Base-by-base conservation (phyloP, 768 basidiomycete genomes). In the Suillus subaureus region DNA sequence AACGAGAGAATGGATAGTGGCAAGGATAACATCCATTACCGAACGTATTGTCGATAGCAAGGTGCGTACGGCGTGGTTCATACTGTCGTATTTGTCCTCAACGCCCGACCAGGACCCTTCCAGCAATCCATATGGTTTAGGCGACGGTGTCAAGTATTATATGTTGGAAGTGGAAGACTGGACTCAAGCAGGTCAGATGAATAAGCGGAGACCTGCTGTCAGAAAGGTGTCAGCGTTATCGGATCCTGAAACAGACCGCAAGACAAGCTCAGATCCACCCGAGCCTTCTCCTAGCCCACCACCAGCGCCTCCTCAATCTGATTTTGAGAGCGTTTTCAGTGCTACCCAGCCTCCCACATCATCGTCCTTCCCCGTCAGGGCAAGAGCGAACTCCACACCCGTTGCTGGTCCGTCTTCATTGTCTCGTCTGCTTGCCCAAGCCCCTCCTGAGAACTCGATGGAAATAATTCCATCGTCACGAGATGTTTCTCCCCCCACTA, bases 161-260 rank as follows among this genome's bases (percentile, higher is more conserved):
- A 91, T 94, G 88, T 86, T 96, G 23, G 92, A 96, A 77, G 94
- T 96, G 26, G 94, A 97, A 74, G 92, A 94, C 70, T 97, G 94
- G 94, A 93, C 91, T 2, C 91, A 93, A 70, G 87, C 90, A 1
- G 84, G 82, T 57, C 84, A 79, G 56, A 69, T 85, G 43, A 86
- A 85, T 64, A 91, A 89, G 74, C 85, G 89, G 55, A 82, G 85
- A 58, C 76, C 78, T 39, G 82, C 81, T 9, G 82, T 83, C 11
- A 84, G 82, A 72, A 90, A 88, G 70, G 72, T 79, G 21, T 79
- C 83, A 21, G 71, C 78, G 18, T 66, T 71, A 37, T 77, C 77
- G 6, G 77, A 77, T 62, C 77, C 77, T 2, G 85, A 85, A 55
- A 80, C 74, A 66, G 80, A 78, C 62, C 80, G 82, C 57, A 70